phyloP scores from a whole-genome alignment of 495 filamentous ascomycete genomes.

The Recurvomyces mirabilis region DNA sequence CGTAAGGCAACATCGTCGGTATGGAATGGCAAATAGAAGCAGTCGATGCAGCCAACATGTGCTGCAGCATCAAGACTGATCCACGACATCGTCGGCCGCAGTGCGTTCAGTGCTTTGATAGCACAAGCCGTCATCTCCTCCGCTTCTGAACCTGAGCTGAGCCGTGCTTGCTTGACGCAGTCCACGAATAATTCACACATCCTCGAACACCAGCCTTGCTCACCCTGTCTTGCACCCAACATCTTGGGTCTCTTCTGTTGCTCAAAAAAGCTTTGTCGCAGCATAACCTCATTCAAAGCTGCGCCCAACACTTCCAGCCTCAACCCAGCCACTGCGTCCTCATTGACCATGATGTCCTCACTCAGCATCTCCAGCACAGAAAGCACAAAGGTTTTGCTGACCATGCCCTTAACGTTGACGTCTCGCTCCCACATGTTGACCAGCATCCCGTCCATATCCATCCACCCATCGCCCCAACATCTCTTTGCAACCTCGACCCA shows the following conservation, averaged over 20 bases:
- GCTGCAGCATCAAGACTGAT: constrained; percentile 69
- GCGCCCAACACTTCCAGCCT: constrained; percentile 74
- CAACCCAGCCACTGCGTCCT: constrained; percentile 73
- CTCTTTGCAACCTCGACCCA: constrained; percentile 94
- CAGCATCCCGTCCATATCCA: constrained; percentile 81
- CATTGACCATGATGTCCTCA: constrained; percentile 84
- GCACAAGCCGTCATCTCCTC: constrained; percentile 9
- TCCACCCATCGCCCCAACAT: constrained; percentile 82
- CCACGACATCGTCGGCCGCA: constrained; percentile 73
- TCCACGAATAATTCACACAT: constrained; percentile 61
- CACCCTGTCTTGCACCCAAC: constrained; percentile 55
- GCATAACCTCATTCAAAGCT: constrained; percentile 85
- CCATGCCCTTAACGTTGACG: constrained; percentile 28
- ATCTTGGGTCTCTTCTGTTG: constrained; percentile 30
- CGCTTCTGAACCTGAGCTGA: constrained; percentile 2
- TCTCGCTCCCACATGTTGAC: constrained; percentile 70
- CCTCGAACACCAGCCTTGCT: constrained; percentile 78
- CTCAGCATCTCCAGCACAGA: constrained; percentile 83
- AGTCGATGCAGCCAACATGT: constrained; percentile 54
- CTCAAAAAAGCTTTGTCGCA: constrained; percentile 59
- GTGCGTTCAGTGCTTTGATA: constrained; percentile 59
- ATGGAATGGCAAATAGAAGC: constrained; percentile 51
- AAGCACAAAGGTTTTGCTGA: constrained; percentile 71
- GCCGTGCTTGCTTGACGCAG: constrained; percentile 45
- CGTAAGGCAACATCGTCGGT: constrained; percentile 13